Percentiles rank a stretch among this genome's conserved stretches.
Evolutionary conservation across 2,329 filamentous ascomycete genomes (phyloP).

Genomic region (Epicoccum sorghinum): DNA sequence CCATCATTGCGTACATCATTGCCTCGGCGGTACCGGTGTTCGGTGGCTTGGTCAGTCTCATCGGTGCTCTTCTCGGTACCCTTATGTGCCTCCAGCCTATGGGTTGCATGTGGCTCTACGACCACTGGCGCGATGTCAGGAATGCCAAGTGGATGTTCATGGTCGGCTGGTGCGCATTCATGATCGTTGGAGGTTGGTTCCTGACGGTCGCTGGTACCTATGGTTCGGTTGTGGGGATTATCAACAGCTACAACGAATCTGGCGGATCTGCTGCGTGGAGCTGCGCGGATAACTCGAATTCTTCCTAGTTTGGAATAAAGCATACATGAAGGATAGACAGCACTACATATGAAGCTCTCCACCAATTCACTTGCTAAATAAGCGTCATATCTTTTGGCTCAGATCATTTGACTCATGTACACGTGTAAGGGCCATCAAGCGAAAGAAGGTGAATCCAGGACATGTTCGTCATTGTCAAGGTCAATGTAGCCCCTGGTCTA

Average conservation of each 20-base stretch:
- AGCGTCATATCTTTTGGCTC: no score
- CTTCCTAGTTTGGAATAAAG: no score
- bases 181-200: conserved; percentile 31
- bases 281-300: conserved; percentile 30
- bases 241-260: conserved; percentile 31
- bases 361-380: no score
- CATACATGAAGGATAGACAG: neutral
- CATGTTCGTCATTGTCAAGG: no score
- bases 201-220: conserved; percentile 35
- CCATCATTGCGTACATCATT: conserved; percentile 31
- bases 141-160: conserved; percentile 26
- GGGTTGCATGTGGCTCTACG: conserved; percentile 39
- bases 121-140: conserved; percentile 27
- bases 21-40: conserved; percentile 37
- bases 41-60: conserved; percentile 33
- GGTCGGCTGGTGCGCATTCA: conserved; percentile 32
- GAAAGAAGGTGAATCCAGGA: no score
- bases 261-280: conserved; percentile 33
- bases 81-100: conserved; percentile 37
- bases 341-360: no score
- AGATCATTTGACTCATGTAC: no score
- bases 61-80: conserved; percentile 35
- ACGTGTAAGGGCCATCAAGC: no score
- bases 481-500: neutral
- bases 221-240: conserved; percentile 34